Evolutionary conservation across 352 stramenopile genomes (phyloP).

Genomic region (Phytopythium sindhum): DNA sequence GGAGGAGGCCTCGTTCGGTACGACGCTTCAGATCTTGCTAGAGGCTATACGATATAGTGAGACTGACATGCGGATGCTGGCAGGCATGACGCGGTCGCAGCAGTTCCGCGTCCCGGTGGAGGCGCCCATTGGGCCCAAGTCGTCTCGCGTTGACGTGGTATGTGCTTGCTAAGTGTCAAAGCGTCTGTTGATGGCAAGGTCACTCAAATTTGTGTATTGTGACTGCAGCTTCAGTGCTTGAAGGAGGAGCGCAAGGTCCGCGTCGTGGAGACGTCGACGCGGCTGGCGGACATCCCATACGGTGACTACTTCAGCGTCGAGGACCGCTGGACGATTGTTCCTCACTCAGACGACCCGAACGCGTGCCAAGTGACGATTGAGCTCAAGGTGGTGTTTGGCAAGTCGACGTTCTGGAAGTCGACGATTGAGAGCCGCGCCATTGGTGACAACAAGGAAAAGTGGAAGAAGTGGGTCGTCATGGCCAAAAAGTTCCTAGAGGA

Average conservation of each 20-base stretch:
- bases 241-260: constrained; percentile 41
- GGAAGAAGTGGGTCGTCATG: constrained; percentile 60
- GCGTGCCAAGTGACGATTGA: constrained; percentile 73
- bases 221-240: constrained; percentile 67
- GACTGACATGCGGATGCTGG: background rate
- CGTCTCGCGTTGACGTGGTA: constrained; percentile 76
- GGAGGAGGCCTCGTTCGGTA: constrained; percentile 39
- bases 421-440: constrained; percentile 74
- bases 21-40: background rate
- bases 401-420: constrained; percentile 84
- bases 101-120: constrained; percentile 77
- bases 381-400: constrained; percentile 78
- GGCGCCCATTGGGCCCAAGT: constrained; percentile 78
- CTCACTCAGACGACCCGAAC: constrained; percentile 29
- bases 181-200: background rate
- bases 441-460: constrained; percentile 72
- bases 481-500: constrained; percentile 49
- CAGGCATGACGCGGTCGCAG: constrained; percentile 59
- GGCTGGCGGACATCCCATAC: constrained; percentile 82
- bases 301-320: constrained; percentile 87
- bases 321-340: constrained; percentile 75
- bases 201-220: no score
- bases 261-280: constrained; percentile 74
- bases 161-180: background rate
- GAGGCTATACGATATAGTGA: background rate